A percentile compares a stretch with the other conserved stretches of the same genome.
Conservation (phyloP, 805 yeast genomes). For the Grigorovia jiainica region DNA sequence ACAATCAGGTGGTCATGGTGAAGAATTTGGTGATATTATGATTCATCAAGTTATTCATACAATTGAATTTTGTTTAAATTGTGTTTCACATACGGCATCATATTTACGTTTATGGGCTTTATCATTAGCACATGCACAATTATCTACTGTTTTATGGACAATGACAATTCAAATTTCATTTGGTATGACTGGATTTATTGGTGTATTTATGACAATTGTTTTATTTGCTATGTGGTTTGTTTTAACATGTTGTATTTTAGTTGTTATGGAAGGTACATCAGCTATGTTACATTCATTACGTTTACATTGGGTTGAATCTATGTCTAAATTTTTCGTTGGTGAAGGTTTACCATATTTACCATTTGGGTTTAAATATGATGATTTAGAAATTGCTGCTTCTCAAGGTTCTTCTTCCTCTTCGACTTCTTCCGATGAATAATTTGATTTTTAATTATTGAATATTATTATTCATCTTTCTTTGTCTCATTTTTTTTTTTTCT, state of each 20-base stretch:
- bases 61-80: slow-evolving; percentile 68
- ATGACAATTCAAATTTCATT: slow-evolving; percentile 65
- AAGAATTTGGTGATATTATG: slow-evolving; percentile 56
- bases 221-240: slow-evolving; percentile 70
- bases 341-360: slow-evolving; percentile 65
- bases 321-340: slow-evolving; percentile 73
- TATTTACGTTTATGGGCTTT: slow-evolving; percentile 72
- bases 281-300: slow-evolving; percentile 73
- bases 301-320: slow-evolving; percentile 75
- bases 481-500: too few species aligned
- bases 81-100: slow-evolving; percentile 75
- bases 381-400: slow-evolving; percentile 6
- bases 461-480: too few species aligned
- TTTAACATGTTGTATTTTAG: slow-evolving; percentile 58
- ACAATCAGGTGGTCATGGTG: slow-evolving; percentile 35
- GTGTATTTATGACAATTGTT: slow-evolving; percentile 48
- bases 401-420: neutral
- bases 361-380: slow-evolving; percentile 35
- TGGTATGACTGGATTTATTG: slow-evolving; percentile 42
- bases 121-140: slow-evolving; percentile 72
- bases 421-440: too few species aligned
- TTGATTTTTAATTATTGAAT: too few species aligned
- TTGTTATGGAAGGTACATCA: slow-evolving; percentile 77
- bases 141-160: slow-evolving; percentile 64
- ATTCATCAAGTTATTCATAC: slow-evolving; percentile 76